These are phyloP conservation scores for Termitomyces sp. DNA, from an alignment of 768 basidiomycete species.

Conservation along the genomic window DNA sequence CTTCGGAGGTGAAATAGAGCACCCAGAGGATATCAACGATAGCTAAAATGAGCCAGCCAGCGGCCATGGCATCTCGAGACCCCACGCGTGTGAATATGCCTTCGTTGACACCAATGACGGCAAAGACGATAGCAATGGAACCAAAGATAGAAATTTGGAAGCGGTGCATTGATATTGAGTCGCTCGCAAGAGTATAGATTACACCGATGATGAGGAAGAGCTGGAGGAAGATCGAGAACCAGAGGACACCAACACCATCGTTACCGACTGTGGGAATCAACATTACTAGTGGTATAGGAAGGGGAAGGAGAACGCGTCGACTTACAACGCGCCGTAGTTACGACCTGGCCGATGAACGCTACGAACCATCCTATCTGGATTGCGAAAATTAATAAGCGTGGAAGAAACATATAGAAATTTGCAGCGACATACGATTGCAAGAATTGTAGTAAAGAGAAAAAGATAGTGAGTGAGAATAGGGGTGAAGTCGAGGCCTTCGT, in stretches of 20 bases:
- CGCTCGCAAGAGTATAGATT: constrained; percentile 74
- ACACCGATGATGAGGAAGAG: constrained; percentile 68
- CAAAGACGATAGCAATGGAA: constrained; percentile 82
- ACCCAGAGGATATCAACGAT: constrained; percentile 95
- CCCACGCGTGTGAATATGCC: constrained; percentile 54
- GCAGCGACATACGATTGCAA: constrained; percentile 58
- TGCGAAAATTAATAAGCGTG: constrained; percentile 28
- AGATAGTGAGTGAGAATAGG: constrained; percentile 90
- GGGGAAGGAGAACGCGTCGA: not conserved
- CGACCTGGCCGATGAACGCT: constrained; percentile 71
- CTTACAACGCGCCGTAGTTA: constrained; percentile 52
- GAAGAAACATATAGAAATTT: constrained; percentile 6
- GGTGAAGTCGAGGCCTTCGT: constrained; percentile 75
- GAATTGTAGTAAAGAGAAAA: constrained; percentile 82
- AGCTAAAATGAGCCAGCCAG: constrained; percentile 90
- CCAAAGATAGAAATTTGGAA: constrained; percentile 87
- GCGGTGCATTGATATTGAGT: constrained; percentile 90
- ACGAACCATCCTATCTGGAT: constrained; percentile 65
- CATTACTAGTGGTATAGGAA: constrained; percentile 7
- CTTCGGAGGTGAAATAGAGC: constrained; percentile 95
- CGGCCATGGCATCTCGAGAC: constrained; percentile 77
- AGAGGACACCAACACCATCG: constrained; percentile 52
- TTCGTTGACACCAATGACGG: constrained; percentile 65
- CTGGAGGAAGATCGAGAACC: constrained; percentile 85
- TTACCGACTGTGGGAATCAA: constrained; percentile 31